Evolutionary conservation across 1,139 yeast species (phyloP), one percentile per base, ranked within the genome.

Genomic region (Suhomyces anneliseae): DNA sequence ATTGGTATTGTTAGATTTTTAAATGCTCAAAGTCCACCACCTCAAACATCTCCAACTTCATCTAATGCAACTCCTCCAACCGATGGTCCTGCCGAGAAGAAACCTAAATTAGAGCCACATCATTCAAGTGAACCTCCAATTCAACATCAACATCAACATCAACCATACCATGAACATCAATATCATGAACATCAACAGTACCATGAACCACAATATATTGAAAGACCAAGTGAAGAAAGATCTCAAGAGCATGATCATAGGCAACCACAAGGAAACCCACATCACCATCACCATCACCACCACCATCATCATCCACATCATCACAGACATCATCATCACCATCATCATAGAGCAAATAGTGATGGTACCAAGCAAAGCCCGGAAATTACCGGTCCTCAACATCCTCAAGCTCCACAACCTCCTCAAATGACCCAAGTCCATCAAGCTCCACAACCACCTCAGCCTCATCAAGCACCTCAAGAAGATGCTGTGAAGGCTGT

Each of bases 251-350:
- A 8, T 15, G 40, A n/a, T 19, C n/a, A 15, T 12, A 27, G 29
- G 6, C 15, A 14, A 14, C 7, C 40, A n/a, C 19, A 7, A 9
- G 10, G 35, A 14, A 26, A 36, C 14, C 40, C 44, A 6, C 51
- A 51, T 24, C 52, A 45, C 15, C 55, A 52, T 39, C 63, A 49
- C 34, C 51, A 45, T 39, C 65, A 56, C 38, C 64, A 54, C 34
- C 65, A 60, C 38, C 70, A 60, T 38, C 66, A 59, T 42, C 57
- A 52, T 50, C 58, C 65, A 46, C 63, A 61, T 47, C 50, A 58
- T 52, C 57, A 52, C 36, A 56, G 49, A 35, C 59, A 51, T 38
- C 55, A 51, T 31, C 55, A 53, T 26, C 55, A 50, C 36, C 54
- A 47, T 31, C 49, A 44, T 14, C 54, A 36, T 19, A 34, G 27